phyloP scores from a whole-genome alignment of 2,329 filamentous ascomycete species.

The Colletotrichum sp. region DNA sequence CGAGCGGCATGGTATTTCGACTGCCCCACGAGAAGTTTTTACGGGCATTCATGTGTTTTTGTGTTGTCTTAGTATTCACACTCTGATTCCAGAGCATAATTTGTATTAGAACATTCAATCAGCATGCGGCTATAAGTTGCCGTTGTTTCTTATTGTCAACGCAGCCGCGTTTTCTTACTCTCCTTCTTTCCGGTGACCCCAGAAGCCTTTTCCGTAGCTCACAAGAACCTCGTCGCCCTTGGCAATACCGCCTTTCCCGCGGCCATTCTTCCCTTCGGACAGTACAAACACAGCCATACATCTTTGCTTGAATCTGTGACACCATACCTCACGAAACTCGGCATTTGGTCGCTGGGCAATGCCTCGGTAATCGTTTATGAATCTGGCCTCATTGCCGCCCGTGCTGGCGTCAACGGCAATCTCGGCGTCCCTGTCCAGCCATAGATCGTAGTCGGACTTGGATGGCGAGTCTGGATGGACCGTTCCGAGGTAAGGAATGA shows the following conservation, averaged over 20 bases:
- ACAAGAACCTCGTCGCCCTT: conserved; percentile 70
- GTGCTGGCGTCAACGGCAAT: conserved; percentile 65
- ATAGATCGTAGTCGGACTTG: conserved; percentile 67
- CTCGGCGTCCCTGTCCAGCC: conserved; percentile 61
- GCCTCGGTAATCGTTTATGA: conserved; percentile 71
- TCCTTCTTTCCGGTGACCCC: not conserved
- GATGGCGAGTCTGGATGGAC: conserved; percentile 50
- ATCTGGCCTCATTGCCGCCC: conserved; percentile 68
- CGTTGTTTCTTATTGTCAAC: not conserved
- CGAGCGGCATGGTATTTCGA: not conserved
- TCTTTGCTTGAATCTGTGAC: conserved; percentile 52
- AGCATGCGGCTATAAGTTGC: not conserved
- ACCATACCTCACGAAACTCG: conserved; percentile 66
- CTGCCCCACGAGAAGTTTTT: not conserved
- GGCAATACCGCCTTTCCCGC: conserved; percentile 45
- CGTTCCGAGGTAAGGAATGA: conserved; percentile 67
- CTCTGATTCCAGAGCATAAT: not conserved
- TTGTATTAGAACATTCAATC: not conserved
- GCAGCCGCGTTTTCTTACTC: not conserved
- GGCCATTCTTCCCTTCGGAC: conserved; percentile 41
- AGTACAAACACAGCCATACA: conserved; percentile 66
- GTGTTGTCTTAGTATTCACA: not conserved
- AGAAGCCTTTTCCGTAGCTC: conserved; percentile 73
- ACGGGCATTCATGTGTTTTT: not conserved
- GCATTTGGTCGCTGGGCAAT: conserved; percentile 59